phyloP scores from a whole-genome alignment of 306 rosid genomes.

The Cyamopsis tetragonoloba region DNA sequence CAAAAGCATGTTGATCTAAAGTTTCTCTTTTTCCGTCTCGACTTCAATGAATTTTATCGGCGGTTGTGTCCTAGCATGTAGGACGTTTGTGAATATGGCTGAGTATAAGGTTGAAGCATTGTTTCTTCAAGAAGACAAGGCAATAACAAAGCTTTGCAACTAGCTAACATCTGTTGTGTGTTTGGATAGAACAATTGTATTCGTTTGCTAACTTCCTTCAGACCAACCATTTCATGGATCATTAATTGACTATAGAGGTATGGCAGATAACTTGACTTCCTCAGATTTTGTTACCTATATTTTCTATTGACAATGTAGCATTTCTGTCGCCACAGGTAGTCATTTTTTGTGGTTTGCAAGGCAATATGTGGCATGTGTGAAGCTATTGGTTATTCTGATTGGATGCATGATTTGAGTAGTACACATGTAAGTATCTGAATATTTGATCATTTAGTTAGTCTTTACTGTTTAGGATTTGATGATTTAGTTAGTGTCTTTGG shows the following conservation, averaged over 20 bases:
- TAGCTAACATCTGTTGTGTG: constrained; percentile 27
- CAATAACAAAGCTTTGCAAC: constrained; percentile 32
- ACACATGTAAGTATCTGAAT: constrained; percentile 45
- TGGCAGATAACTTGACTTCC: background rate
- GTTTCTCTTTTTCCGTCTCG: constrained; percentile 94
- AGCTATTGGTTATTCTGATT: constrained; percentile 41
- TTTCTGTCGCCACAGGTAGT: constrained; percentile 33
- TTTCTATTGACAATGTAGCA: constrained; percentile 15
- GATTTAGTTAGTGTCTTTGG: constrained; percentile 42
- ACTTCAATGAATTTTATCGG: constrained; percentile 85
- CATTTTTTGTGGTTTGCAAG: constrained; percentile 42
- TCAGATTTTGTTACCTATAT: background rate
- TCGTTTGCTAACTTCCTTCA: constrained; percentile 43
- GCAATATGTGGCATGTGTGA: constrained; percentile 41
- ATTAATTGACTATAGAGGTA: constrained; percentile 51
- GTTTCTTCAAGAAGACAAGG: constrained; percentile 17
- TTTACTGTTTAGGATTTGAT: too few relatives aligned
- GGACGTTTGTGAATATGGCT: constrained; percentile 27
- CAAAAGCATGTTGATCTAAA: constrained; percentile 96
- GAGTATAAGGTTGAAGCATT: constrained; percentile 32
- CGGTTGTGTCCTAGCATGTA: constrained; percentile 52
- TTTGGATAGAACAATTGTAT: constrained; percentile 31
- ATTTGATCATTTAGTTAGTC: constrained; percentile 38
- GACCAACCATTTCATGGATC: constrained; percentile 31
- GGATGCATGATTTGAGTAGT: constrained; percentile 41